These are phyloP conservation scores for Leucosporidium yakuticum DNA, from an alignment of 768 basidiomycete species.

Conservation along the genomic window DNA sequence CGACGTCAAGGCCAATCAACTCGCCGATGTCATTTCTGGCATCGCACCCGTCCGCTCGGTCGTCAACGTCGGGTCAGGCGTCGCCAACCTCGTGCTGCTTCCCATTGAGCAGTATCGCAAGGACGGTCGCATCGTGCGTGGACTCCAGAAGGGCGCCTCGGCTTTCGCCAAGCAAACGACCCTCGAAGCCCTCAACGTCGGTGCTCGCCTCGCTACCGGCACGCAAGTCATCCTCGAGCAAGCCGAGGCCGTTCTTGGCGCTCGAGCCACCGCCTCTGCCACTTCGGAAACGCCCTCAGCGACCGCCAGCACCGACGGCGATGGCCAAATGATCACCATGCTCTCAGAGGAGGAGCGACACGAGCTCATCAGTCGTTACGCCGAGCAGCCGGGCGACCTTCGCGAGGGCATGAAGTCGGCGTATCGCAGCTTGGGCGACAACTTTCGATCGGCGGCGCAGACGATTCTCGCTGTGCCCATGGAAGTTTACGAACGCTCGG, in stretches of 20 bases:
- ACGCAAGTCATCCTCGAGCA: constrained; percentile 97
- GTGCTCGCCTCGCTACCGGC: constrained; percentile 87
- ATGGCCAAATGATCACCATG: not conserved
- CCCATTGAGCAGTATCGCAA: constrained; percentile 98
- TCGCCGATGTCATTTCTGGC: constrained; percentile 93
- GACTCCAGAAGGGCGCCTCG: constrained; percentile 87
- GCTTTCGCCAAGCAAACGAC: constrained; percentile 91
- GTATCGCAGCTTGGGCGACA: constrained; percentile 78
- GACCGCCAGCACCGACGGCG: not conserved
- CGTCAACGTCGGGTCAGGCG: constrained; percentile 94
- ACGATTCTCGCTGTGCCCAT: constrained; percentile 97
- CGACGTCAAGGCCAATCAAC: constrained; percentile 96
- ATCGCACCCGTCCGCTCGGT: constrained; percentile 92
- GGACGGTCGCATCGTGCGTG: constrained; percentile 84
- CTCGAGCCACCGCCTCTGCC: not conserved
- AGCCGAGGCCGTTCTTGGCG: constrained; percentile 70
- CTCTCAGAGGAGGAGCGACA: constrained; percentile 14
- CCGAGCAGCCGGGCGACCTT: constrained; percentile 77
- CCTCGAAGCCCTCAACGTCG: constrained; percentile 89
- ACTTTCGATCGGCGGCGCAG: constrained; percentile 89
- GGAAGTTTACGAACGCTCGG: constrained; percentile 95
- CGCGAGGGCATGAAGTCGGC: constrained; percentile 83
- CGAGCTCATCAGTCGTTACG: constrained; percentile 62
- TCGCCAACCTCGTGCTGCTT: constrained; percentile 89
- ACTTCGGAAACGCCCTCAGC: not conserved